Base-by-base conservation (phyloP, 2,329 filamentous ascomycete genomes). In the Albifimbria verrucaria region DNA sequence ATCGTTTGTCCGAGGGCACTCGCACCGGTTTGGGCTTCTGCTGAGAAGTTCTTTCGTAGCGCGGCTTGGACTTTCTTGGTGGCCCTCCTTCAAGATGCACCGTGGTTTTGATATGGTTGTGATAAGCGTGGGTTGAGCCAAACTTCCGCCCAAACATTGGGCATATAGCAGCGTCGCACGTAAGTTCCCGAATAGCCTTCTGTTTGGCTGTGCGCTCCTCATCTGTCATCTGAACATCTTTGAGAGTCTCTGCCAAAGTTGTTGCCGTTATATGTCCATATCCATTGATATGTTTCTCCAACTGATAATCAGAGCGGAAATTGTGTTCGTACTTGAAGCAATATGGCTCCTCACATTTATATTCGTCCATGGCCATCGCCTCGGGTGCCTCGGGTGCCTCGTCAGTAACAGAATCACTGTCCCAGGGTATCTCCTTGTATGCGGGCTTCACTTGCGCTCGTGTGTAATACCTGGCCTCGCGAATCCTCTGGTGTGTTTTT, bases 81-180 rank as follows among this genome's bases (percentile, higher is more conserved):
- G 22, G 41, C 21, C 18, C 11, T 4, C 50, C 50, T 25, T 46
- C 43, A 4, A 48, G 9, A n/a, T 57, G 55, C 10, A 44, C 28
- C 1, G 7, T 9, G 1, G 55, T 52, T 7, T 6, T 11, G 6
- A 54, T 39, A 20, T 57, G 55, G 0, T 17, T 10, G 9, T 44
- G 43, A 11, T 32, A 57, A 1, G 45, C 53, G 1, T 55, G 21
- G 0, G 46, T 52, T 0, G 52, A 48, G 9, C 44, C 25, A 2
- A 66, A 58, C 0, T 12, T 36, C 1, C 56, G 15, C 0, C 54
- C 62, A 4, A 51, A 62, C 1, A 32, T n/a, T 0, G 23, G 2
- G 2, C 65, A 67, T 2, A n/a, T n/a, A 0, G 45, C 26, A 1
- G 54, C 49, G 10, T 51, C 62, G 42, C 64, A 66, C 4, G 47